A percentile compares a stretch with the other conserved stretches of the same genome.
phyloP scores from a whole-genome alignment of 2,329 filamentous ascomycete species.

The Botrytis squamosa region DNA sequence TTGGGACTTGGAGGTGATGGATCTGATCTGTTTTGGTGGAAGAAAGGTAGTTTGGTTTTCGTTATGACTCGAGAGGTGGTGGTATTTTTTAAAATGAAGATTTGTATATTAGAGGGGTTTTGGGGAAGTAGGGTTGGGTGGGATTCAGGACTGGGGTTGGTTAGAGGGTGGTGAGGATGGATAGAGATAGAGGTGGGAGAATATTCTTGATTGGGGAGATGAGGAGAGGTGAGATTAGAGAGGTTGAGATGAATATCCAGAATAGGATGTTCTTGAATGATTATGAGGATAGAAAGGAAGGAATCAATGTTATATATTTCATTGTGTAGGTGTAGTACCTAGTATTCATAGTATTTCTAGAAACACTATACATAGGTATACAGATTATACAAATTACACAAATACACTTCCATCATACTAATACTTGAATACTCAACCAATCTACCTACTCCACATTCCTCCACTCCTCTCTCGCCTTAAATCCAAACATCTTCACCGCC shows the following conservation, averaged over 20 bases:
- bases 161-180: neutral
- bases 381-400: neutral
- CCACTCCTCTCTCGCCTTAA: neutral
- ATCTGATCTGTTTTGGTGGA: neutral
- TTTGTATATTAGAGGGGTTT: neutral
- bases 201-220: neutral
- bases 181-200: neutral
- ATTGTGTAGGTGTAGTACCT: neutral
- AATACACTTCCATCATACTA: neutral
- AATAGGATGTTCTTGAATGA: neutral
- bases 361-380: neutral
- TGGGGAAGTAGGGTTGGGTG: neutral
- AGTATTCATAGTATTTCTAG: neutral
- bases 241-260: neutral
- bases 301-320: neutral
- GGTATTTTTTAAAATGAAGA: neutral
- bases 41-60: neutral
- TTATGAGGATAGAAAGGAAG: neutral
- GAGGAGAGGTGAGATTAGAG: too few species aligned
- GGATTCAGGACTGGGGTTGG: neutral
- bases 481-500: neutral
- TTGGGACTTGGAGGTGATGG: slow-evolving; percentile 41
- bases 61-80: neutral
- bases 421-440: neutral
- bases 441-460: neutral